These are phyloP conservation scores for Nannochloropsis gaditana DNA, from an alignment of 108 stramenopile genomes.

Conservation along the genomic window DNA sequence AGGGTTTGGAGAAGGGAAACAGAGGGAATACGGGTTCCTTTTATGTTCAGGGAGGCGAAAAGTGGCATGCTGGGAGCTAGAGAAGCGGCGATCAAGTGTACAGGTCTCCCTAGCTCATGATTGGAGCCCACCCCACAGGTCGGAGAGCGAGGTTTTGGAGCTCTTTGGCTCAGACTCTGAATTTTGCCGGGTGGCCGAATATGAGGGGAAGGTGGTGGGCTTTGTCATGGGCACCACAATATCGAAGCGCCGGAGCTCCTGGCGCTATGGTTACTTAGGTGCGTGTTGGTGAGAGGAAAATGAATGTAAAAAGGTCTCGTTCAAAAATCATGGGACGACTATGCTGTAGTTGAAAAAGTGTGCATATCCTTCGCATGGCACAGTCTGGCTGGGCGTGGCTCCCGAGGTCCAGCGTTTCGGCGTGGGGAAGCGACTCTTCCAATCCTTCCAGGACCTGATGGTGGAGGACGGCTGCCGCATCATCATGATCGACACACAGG, in stretches of 20 bases:
- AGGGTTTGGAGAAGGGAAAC: neutral
- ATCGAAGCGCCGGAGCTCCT: neutral
- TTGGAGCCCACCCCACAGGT: neutral
- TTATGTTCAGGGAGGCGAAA: too few relatives aligned
- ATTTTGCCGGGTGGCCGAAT: constrained; percentile 14
- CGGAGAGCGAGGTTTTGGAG: constrained; percentile 10
- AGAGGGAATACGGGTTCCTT: too few relatives aligned
- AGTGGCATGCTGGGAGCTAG: too few relatives aligned
- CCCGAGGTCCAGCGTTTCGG: constrained; percentile 5
- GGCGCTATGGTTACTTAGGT: neutral
- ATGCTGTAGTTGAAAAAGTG: too few relatives aligned
- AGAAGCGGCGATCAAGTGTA: too few relatives aligned
- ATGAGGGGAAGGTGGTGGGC: constrained; percentile 16
- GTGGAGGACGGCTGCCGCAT: constrained; percentile 14
- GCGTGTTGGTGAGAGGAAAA: neutral
- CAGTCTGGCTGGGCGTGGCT: constrained; percentile 16
- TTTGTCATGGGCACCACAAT: constrained; percentile 14
- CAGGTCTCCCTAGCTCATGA: too few relatives aligned
- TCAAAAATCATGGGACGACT: too few relatives aligned
- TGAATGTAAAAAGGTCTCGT: neutral
- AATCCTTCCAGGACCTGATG: neutral
- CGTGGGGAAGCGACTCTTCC: neutral
- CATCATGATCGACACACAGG: constrained; percentile 9
- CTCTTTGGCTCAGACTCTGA: constrained; percentile 1
- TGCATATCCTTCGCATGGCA: neutral